Evolutionary conservation across 768 basidiomycete species (phyloP).

Genomic region (Pulveroboletus frians): DNA sequence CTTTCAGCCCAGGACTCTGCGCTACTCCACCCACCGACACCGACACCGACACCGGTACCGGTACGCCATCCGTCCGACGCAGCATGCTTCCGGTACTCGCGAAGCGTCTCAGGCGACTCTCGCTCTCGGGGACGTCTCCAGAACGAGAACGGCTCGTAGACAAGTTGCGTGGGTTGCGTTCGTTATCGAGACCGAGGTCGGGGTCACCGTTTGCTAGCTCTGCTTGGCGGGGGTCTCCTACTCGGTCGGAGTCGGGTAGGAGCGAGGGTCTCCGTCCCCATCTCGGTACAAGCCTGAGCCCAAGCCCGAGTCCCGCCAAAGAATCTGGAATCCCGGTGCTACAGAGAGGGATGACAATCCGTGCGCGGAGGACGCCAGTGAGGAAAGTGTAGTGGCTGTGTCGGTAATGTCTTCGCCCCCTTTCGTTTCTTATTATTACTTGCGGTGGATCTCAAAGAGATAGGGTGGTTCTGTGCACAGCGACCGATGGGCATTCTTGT

Average conservation of each 20-base stretch:
- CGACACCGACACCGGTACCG: background rate
- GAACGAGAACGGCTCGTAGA: conserved; percentile 22
- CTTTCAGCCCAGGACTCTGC: background rate
- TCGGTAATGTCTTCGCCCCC: background rate
- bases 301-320: conserved; percentile 20
- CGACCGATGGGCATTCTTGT: background rate
- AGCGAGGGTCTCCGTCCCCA: conserved; percentile 5
- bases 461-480: background rate
- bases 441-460: background rate
- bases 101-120: conserved; percentile 24
- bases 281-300: background rate
- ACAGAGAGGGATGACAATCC: conserved; percentile 26
- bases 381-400: conserved; percentile 12
- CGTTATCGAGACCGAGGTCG: conserved; percentile 8
- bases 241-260: conserved; percentile 13
- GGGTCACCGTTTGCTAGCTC: conserved; percentile 2
- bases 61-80: conserved; percentile 10
- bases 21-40: conserved; percentile 1
- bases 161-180: conserved; percentile 22
- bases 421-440: background rate
- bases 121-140: conserved; percentile 14
- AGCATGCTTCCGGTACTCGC: conserved; percentile 29
- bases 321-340: conserved; percentile 27
- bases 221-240: conserved; percentile 16
- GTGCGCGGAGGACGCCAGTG: conserved; percentile 16